Evolutionary conservation across 441 rosid species (phyloP).

Genomic region (Manihot esculenta): DNA sequence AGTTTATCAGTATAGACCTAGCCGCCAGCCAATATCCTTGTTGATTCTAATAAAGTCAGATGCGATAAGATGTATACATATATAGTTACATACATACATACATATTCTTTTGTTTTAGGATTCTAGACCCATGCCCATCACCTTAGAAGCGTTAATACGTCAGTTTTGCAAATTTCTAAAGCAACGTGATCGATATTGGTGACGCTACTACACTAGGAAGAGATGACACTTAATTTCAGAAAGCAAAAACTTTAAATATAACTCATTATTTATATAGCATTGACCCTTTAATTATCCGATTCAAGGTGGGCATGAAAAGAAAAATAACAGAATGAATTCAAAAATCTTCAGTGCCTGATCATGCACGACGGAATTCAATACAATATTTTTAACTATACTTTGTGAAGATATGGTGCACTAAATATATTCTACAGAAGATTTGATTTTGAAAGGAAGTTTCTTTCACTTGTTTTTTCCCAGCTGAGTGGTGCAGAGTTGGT

Average conservation of each 20-base stretch:
- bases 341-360: neutral
- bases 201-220: neutral
- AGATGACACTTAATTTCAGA: neutral
- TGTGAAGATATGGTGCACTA: neutral
- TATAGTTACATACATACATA: no score
- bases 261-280: no score
- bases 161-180: neutral
- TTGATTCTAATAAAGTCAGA: neutral
- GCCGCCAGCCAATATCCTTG: neutral
- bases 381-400: neutral
- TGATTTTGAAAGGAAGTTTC: neutral
- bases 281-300: no score
- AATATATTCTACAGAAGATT: slow-evolving; percentile 3
- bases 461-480: neutral
- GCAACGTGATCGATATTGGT: no score
- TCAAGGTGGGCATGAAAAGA: no score
- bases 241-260: neutral
- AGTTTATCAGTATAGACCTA: neutral
- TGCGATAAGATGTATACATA: neutral
- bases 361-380: neutral
- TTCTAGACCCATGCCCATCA: neutral
- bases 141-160: neutral
- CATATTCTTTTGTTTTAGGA: neutral
- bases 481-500: neutral
- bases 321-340: no score